These are phyloP conservation scores for Pythium rishiriense DNA, from an alignment of 352 stramenopile genomes.

Conservation along the genomic window DNA sequence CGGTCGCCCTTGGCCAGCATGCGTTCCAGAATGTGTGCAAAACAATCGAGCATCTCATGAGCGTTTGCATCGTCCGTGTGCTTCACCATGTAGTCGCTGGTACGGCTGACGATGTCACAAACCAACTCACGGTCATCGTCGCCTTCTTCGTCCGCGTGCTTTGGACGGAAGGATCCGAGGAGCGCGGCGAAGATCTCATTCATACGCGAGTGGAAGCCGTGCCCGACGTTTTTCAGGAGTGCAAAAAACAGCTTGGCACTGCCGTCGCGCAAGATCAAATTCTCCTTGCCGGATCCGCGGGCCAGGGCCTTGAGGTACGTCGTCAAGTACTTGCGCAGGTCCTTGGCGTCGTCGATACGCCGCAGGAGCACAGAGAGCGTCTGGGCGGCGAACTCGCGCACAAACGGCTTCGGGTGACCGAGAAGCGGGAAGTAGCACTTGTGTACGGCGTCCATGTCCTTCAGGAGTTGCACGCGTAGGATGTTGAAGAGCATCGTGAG, in stretches of 20 bases:
- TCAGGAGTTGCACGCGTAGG: slow-evolving; percentile 77
- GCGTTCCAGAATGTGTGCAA: slow-evolving; percentile 60
- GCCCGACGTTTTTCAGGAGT: slow-evolving; percentile 81
- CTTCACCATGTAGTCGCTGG: slow-evolving; percentile 69
- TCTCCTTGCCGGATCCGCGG: slow-evolving; percentile 54
- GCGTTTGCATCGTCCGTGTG: slow-evolving; percentile 73
- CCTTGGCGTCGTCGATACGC: slow-evolving; percentile 72
- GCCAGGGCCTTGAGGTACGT: slow-evolving; percentile 78
- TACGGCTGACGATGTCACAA: slow-evolving; percentile 71
- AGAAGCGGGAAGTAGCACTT: slow-evolving; percentile 90
- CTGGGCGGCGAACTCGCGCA: slow-evolving; percentile 89
- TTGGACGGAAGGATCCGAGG: slow-evolving; percentile 70
- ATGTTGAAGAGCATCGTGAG: slow-evolving; percentile 90
- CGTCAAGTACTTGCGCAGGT: slow-evolving; percentile 77
- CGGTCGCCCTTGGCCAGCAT: slow-evolving; percentile 34
- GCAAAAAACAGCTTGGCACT: slow-evolving; percentile 87
- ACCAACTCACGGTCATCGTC: slow-evolving; percentile 36
- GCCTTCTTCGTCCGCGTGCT: slow-evolving; percentile 24
- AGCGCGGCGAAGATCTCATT: slow-evolving; percentile 73
- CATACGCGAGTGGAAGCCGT: slow-evolving; percentile 88
- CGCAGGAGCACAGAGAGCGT: slow-evolving; percentile 84
- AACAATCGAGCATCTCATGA: slow-evolving; percentile 66
- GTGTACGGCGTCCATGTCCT: slow-evolving; percentile 90
- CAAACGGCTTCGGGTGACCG: slow-evolving; percentile 79
- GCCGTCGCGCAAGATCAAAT: slow-evolving; percentile 76